phyloP scores from a whole-genome alignment of 2,329 filamentous ascomycete species.

The Talaromyces verruculosus region DNA sequence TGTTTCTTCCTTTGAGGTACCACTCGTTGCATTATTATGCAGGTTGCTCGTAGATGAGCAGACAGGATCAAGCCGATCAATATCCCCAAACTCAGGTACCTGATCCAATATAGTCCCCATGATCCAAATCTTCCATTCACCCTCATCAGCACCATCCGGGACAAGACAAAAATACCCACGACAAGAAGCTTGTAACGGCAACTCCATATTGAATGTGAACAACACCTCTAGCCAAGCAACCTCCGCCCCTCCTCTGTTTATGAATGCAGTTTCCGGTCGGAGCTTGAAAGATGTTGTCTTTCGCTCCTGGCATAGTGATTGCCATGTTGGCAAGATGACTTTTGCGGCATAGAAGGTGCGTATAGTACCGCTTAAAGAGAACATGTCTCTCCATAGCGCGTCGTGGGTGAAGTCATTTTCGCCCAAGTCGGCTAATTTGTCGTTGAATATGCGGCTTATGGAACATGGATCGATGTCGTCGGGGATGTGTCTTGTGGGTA shows the following conservation, averaged over 20 bases:
- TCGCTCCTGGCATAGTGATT: conserved; percentile 15
- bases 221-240: conserved; percentile 26
- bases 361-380: conserved; percentile 28
- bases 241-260: conserved; percentile 13
- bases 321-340: conserved; percentile 26
- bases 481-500: conserved; percentile 25
- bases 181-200: conserved; percentile 20
- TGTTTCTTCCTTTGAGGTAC: too few relatives aligned
- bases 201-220: conserved; percentile 25
- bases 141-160: conserved; percentile 20
- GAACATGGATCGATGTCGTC: conserved; percentile 21
- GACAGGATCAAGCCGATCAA: conserved; percentile 24
- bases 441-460: conserved; percentile 11
- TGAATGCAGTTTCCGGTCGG: conserved; percentile 18
- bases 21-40: too few relatives aligned
- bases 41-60: too few relatives aligned
- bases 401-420: conserved; percentile 22
- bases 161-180: conserved; percentile 27
- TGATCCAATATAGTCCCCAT: conserved; percentile 29
- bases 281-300: conserved; percentile 20
- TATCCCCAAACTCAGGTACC: conserved; percentile 25
- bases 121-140: conserved; percentile 31
- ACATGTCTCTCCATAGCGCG: conserved; percentile 33
- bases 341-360: conserved; percentile 28
- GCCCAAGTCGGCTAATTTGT: conserved; percentile 17